These are phyloP conservation scores for Fagopyrum esculentum DNA, from an alignment of 148 eudicot genomes.

Conservation along the genomic window DNA sequence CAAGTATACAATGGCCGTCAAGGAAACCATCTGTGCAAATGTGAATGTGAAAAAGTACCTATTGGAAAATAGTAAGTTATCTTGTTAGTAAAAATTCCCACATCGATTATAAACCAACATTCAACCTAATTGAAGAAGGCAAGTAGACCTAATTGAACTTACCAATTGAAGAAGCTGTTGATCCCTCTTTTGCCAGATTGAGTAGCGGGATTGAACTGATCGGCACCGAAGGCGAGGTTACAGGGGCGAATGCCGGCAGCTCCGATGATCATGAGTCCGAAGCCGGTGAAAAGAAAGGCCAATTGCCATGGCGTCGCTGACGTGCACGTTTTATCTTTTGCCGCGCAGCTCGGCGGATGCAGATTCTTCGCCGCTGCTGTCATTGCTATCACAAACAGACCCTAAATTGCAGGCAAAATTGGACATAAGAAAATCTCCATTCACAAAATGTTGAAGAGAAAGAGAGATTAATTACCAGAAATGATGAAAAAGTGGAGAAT, in stretches of 20 bases:
- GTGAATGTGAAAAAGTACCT: constrained; percentile 72
- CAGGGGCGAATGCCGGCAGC: constrained; percentile 80
- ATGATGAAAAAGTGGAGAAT: constrained; percentile 53
- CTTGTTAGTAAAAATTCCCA: not conserved
- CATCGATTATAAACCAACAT: no score
- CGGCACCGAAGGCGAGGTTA: constrained; percentile 90
- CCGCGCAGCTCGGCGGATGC: constrained; percentile 63
- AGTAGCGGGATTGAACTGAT: constrained; percentile 75
- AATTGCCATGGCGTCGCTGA: constrained; percentile 51
- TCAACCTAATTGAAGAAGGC: no score
- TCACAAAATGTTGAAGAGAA: not conserved
- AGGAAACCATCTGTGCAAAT: constrained; percentile 66
- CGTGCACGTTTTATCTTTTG: constrained; percentile 28
- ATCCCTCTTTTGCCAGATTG: constrained; percentile 77
- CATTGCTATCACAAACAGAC: constrained; percentile 50
- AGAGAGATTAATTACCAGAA: constrained; percentile 33
- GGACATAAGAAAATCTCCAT: not conserved
- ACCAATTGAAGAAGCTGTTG: constrained; percentile 89
- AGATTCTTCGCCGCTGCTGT: constrained; percentile 54
- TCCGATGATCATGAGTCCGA: constrained; percentile 56
- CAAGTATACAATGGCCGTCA: constrained; percentile 68
- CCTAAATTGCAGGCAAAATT: constrained; percentile 28
- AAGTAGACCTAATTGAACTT: not conserved
- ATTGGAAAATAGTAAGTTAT: not conserved
- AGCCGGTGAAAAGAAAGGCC: constrained; percentile 44